phyloP scores from a whole-genome alignment of 306 rosid genomes.

The Cucumis cinereus region DNA sequence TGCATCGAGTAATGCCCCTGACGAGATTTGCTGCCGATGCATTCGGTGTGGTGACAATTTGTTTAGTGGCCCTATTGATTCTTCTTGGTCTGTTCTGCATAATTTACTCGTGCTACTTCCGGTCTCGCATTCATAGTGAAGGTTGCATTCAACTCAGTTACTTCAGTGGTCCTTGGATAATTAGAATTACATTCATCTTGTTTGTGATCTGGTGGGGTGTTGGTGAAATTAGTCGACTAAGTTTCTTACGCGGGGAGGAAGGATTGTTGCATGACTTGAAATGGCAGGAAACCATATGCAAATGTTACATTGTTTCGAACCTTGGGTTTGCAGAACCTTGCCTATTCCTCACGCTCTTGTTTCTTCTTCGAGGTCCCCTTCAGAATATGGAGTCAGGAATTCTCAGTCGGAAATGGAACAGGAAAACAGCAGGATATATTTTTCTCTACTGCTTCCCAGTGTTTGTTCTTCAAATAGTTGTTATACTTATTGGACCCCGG shows the following conservation, averaged over 20 bases:
- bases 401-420: slow-evolving; percentile 66
- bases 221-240: slow-evolving; percentile 72
- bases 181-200: slow-evolving; percentile 63
- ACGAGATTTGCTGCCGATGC: slow-evolving; percentile 92
- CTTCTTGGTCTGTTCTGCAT: slow-evolving; percentile 77
- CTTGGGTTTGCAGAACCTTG: slow-evolving; percentile 99
- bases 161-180: slow-evolving; percentile 96
- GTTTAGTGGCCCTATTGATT: slow-evolving; percentile 74
- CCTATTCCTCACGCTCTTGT: slow-evolving; percentile 81
- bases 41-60: slow-evolving; percentile 93
- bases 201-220: slow-evolving; percentile 91
- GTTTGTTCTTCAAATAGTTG: slow-evolving; percentile 67
- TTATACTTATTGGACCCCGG: slow-evolving; percentile 58
- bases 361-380: slow-evolving; percentile 86
- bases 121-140: slow-evolving; percentile 51
- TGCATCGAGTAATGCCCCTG: slow-evolving; percentile 99
- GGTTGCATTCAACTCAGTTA: slow-evolving; percentile 59
- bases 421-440: slow-evolving; percentile 59
- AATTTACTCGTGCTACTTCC: slow-evolving; percentile 78
- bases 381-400: slow-evolving; percentile 69
- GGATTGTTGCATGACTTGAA: slow-evolving; percentile 29
- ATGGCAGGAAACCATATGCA: slow-evolving; percentile 90
- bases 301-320: slow-evolving; percentile 82
- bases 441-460: slow-evolving; percentile 76
- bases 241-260: slow-evolving; percentile 45